These are phyloP conservation scores for Prosopis cineraria DNA, from an alignment of 306 rosid species.

Conservation along the genomic window DNA sequence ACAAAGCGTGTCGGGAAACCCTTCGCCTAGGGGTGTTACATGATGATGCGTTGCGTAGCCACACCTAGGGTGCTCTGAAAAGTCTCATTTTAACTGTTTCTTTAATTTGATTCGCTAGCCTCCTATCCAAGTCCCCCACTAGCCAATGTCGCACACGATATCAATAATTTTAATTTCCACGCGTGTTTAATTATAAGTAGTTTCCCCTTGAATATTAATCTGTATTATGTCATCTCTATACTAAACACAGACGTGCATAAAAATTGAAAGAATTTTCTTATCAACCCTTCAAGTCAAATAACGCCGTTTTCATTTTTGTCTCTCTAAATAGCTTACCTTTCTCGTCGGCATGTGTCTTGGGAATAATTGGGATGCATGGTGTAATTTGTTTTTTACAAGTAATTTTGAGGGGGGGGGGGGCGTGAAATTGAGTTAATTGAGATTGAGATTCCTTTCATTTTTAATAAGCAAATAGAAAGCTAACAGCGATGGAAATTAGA, in stretches of 20 bases:
- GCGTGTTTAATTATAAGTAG: neutral
- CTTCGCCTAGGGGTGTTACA: neutral
- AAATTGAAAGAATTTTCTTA: neutral
- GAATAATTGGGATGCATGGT: no score
- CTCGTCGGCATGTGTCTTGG: no score
- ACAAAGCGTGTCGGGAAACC: neutral
- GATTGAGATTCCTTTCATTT: neutral
- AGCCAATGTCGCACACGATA: neutral
- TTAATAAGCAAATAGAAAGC: neutral
- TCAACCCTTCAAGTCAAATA: neutral
- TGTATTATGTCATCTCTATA: neutral
- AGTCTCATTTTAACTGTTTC: neutral
- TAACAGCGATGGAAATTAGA: neutral
- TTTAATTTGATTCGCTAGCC: neutral
- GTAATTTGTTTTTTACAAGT: no score
- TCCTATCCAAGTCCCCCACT: neutral
- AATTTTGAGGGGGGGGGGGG: neutral
- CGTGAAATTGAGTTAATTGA: neutral
- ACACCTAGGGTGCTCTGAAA: neutral
- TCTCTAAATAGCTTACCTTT: no score
- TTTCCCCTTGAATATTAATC: neutral
- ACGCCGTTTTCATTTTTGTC: neutral
- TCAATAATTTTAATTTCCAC: neutral
- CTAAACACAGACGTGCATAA: neutral
- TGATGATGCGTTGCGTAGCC: neutral